Base-by-base conservation (phyloP, 441 rosid species). In the Adansonia madagascariensis region DNA sequence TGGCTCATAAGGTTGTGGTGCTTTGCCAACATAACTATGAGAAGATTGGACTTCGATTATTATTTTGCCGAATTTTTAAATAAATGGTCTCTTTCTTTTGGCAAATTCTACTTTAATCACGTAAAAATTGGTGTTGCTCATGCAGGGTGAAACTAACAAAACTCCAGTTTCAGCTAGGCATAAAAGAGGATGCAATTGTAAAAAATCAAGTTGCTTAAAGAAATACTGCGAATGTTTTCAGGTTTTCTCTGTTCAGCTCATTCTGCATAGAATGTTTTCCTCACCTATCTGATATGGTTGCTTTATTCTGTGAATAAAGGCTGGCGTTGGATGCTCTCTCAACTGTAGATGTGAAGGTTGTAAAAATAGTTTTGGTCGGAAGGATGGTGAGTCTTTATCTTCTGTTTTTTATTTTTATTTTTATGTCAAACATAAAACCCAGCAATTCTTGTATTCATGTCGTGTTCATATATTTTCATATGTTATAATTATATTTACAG, bases 131-230 rank as follows among this genome's bases (percentile, higher is more conserved):
- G 22, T 56, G 73, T 81, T 67, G 9, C 53, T 76, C 65, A 14
- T 77, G 74, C 78, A 91, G 93, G 91, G 83, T n/a, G 95, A 88
- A 79, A 66, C 73, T 64, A 88, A 49, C 83, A 87, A 86, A 80
- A 91, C 95, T 78, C 95, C 93, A 31, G 90, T 86, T 53, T 87
- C 93, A 68, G 93, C 92, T 27, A 86, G 91, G 78, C 95, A 91
- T 69, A 85, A 80, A 75, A 85, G 90, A 81, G 95, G 95, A 79
- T 91, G 95, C 86, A 89, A 87, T 87, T 91, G 95, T 78, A 88
- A 66, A 81, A 89, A 77, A 80, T 91, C 95, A 71, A 83, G 89
- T 66, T 91, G 95, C 86, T 82, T 83, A 63, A 88, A 91, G 87
- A 91, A 82, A 79, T 91, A 91, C 73, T 89, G 95, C 8, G 95